Base-by-base conservation (phyloP, 306 rosid species). In the Cicer cuneatum region DNA sequence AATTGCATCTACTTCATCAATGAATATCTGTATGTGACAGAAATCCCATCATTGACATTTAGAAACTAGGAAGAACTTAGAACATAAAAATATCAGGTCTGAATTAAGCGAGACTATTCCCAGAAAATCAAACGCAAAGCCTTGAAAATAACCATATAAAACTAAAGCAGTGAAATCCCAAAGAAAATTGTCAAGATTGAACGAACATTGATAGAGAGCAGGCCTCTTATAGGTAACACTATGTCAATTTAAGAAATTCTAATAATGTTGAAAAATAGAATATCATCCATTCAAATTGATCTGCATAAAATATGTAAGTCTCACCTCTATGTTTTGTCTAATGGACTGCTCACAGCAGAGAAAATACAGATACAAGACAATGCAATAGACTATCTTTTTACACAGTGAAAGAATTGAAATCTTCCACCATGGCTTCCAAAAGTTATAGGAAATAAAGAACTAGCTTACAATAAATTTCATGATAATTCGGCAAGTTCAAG, bases 1-100 rank as follows among this genome's bases (percentile, higher is more conserved):
- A 80, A 93, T 89, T 74, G 96, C 96, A 87, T 93, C 98, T 75
- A 93, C 74, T 85, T 93, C 97, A 84, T 93, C 97, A 8, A 93
- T 89, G 73, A 93, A 89, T 68, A 93, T 79, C 98, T 93, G 77
- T 24, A 24, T 49, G 58, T 24, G 72, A 80, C 62, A 72, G 65
- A 58, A 83, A 75, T 47, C 59, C 47, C 40, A 74, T 62, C 66
- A 69, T 60, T 66, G 48, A 40, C 59, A 69, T 64, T 70, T 67
- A 46, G 51, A 8, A 69, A 72, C 74, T 37, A 9, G 59, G 69
- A 41, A 71, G 66, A 70, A 67, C 49, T 60, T 69, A 1, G 42
- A 65, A 43, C 35, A 78, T 29, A 67, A 68, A 59, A 53, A 72
- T 19, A 71, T 59, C 10, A 66, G 57, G 37, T 62, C 68, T 33